Percentiles rank a stretch among this genome's conserved stretches.
phyloP scores from a whole-genome alignment of 2,329 filamentous ascomycete species.

The Scleromitrula shiraiana region DNA sequence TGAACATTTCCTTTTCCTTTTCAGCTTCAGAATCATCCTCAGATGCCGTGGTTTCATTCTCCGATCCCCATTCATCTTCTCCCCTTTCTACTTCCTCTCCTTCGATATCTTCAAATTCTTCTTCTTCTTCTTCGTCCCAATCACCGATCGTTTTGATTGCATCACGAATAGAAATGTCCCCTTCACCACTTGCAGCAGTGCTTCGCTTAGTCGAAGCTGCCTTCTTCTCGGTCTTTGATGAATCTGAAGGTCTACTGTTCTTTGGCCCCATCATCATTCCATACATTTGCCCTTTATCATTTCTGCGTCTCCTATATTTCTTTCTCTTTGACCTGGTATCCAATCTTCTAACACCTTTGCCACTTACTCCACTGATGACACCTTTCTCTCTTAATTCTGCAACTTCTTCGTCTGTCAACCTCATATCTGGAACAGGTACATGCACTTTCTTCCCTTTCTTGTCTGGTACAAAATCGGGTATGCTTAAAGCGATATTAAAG shows the following conservation, averaged over 20 bases:
- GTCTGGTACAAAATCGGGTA: constrained; percentile 26
- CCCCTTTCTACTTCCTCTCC: constrained; percentile 2
- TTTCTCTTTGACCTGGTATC: constrained; percentile 12
- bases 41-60: constrained; percentile 5
- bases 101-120: not conserved
- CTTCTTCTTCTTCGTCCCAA: not conserved
- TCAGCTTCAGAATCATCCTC: constrained; percentile 9
- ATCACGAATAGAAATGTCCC: constrained; percentile 2
- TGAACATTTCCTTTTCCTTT: constrained; percentile 10
- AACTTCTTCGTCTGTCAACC: constrained; percentile 21
- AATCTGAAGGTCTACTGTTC: not conserved
- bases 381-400: constrained; percentile 13
- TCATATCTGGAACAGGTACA: constrained; percentile 25
- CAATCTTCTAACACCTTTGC: constrained; percentile 12
- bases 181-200: not conserved
- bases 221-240: not conserved
- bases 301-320: constrained; percentile 1
- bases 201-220: too few relatives aligned
- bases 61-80: constrained; percentile 4
- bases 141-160: not conserved
- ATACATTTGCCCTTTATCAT: not conserved
- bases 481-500: constrained; percentile 36
- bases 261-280: constrained; percentile 5
- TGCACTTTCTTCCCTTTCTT: constrained; percentile 18
- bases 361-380: constrained; percentile 4